phyloP scores from a whole-genome alignment of 768 basidiomycete species.

The Mycena metata region DNA sequence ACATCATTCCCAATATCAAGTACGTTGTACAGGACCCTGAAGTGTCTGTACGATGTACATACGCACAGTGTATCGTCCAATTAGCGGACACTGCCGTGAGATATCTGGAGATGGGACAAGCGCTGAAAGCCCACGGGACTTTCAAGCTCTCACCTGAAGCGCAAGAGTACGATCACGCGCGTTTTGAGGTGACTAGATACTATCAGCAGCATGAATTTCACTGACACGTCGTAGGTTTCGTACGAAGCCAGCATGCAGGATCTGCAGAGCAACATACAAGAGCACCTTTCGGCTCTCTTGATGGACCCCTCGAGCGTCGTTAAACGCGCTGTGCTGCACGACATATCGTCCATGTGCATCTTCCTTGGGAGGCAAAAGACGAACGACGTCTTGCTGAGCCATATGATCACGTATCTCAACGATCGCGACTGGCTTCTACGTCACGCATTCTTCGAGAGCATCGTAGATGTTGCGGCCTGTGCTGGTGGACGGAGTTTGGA shows the following conservation, averaged over 20 bases:
- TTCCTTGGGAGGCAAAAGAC: slow-evolving; percentile 95
- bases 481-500: slow-evolving; percentile 93
- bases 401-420: slow-evolving; percentile 89
- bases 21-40: slow-evolving; percentile 89
- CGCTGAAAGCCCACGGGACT: slow-evolving; percentile 85
- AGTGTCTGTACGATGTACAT: slow-evolving; percentile 80
- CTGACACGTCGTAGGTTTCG: slow-evolving; percentile 66
- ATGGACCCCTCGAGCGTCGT: slow-evolving; percentile 92
- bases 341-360: slow-evolving; percentile 90
- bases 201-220: no score
- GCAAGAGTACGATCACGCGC: slow-evolving; percentile 81
- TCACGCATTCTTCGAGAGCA: slow-evolving; percentile 94
- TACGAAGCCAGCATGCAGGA: slow-evolving; percentile 92
- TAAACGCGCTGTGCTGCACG: slow-evolving; percentile 89
- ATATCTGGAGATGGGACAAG: slow-evolving; percentile 95
- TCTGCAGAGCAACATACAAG: slow-evolving; percentile 86
- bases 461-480: slow-evolving; percentile 95
- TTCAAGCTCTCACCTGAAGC: slow-evolving; percentile 73
- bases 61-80: slow-evolving; percentile 87
- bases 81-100: slow-evolving; percentile 89
- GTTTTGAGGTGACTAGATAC: slow-evolving; percentile 76
- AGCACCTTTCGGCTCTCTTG: slow-evolving; percentile 87
- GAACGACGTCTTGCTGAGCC: slow-evolving; percentile 93
- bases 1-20: slow-evolving; percentile 91
- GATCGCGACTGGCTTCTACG: slow-evolving; percentile 94